Evolutionary conservation across 2,329 filamentous ascomycete species (phyloP).

Genomic region (Xylariales sp.): DNA sequence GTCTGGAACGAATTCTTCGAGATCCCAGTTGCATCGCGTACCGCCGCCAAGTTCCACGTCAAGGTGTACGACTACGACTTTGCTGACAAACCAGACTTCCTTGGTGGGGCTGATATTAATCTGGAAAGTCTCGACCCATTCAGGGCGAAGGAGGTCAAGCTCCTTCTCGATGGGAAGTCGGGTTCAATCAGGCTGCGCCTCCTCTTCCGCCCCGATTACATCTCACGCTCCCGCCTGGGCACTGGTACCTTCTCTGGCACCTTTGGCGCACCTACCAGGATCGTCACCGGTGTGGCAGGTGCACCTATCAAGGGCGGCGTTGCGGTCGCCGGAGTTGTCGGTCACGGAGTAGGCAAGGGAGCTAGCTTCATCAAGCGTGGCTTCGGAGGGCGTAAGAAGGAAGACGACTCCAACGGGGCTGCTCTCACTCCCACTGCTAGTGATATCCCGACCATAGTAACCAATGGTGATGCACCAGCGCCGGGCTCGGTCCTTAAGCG

Average conservation of each 20-base stretch:
- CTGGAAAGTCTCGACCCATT: slow-evolving; percentile 83
- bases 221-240: slow-evolving; percentile 80
- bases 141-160: slow-evolving; percentile 67
- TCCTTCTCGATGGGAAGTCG: slow-evolving; percentile 83
- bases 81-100: slow-evolving; percentile 85
- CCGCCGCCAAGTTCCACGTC: slow-evolving; percentile 75
- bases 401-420: slow-evolving; percentile 48
- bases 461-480: slow-evolving; percentile 31
- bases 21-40: slow-evolving; percentile 74
- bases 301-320: slow-evolving; percentile 92
- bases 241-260: slow-evolving; percentile 91
- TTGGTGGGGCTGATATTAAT: slow-evolving; percentile 75
- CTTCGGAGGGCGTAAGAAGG: slow-evolving; percentile 69
- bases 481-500: slow-evolving; percentile 35
- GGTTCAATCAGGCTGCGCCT: slow-evolving; percentile 78
- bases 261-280: slow-evolving; percentile 80
- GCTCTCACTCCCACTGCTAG: slow-evolving; percentile 30
- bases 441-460: slow-evolving; percentile 39
- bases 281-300: slow-evolving; percentile 75
- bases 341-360: slow-evolving; percentile 79
- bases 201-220: slow-evolving; percentile 89
- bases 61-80: slow-evolving; percentile 96
- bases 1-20: slow-evolving; percentile 98
- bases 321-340: slow-evolving; percentile 66
- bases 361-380: slow-evolving; percentile 87